Percentiles rank a stretch among this genome's conserved stretches.
phyloP scores from a whole-genome alignment of 2,329 filamentous ascomycete species.

The Scedosporium dehoogii region DNA sequence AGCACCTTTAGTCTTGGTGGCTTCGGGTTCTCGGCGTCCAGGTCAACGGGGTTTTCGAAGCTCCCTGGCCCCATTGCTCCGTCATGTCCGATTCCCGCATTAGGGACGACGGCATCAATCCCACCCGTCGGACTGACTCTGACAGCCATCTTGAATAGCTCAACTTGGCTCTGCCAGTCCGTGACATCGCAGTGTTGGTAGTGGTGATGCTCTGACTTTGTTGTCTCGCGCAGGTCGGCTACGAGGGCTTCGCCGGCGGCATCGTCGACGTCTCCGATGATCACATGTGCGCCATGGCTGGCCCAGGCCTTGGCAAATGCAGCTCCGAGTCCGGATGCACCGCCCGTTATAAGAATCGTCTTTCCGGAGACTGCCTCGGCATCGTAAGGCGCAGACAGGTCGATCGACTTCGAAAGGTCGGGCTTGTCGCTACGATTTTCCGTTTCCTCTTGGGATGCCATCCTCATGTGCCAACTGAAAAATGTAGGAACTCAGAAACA shows the following conservation, averaged over 20 bases:
- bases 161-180: slow-evolving; percentile 52
- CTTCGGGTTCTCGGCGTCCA: slow-evolving; percentile 29
- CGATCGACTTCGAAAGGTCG: slow-evolving; percentile 30
- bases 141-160: slow-evolving; percentile 50
- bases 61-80: slow-evolving; percentile 13
- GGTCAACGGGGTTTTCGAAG: slow-evolving; percentile 37
- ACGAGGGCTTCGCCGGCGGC: slow-evolving; percentile 43
- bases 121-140: slow-evolving; percentile 41
- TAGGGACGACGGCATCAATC: slow-evolving; percentile 56
- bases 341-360: slow-evolving; percentile 54
- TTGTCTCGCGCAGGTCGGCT: slow-evolving; percentile 33
- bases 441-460: background rate
- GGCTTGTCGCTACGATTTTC: background rate
- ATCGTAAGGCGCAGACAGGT: slow-evolving; percentile 33
- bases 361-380: slow-evolving; percentile 37
- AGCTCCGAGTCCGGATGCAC: slow-evolving; percentile 50
- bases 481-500: background rate
- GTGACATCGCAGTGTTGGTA: slow-evolving; percentile 57
- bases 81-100: slow-evolving; percentile 46
- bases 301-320: slow-evolving; percentile 46
- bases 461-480: background rate
- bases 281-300: slow-evolving; percentile 44
- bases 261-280: slow-evolving; percentile 54
- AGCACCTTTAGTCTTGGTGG: slow-evolving; percentile 41
- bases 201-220: slow-evolving; percentile 4